Conservation (phyloP, 2,329 filamentous ascomycete genomes). For the Tolypocladium tropicale region DNA sequence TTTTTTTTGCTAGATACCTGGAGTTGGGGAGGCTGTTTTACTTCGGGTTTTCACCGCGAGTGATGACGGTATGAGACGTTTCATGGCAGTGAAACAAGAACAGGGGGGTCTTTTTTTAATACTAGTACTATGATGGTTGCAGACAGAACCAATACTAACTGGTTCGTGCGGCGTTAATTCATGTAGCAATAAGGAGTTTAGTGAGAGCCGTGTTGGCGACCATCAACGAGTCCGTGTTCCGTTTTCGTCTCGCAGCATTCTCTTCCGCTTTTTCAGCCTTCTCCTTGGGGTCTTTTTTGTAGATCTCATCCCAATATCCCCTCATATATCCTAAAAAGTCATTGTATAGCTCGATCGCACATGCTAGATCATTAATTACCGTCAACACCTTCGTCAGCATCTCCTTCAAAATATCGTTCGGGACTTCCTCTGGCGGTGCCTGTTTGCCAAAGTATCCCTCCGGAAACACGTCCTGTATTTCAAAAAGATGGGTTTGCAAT, state of each 20-base stretch:
- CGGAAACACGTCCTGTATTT: background rate
- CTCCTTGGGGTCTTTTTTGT: background rate
- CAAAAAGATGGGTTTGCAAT: background rate
- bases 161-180: background rate
- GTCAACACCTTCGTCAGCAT: background rate
- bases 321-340: background rate
- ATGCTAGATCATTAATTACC: background rate
- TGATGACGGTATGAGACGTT: too few relatives aligned
- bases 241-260: background rate
- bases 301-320: background rate
- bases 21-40: too few relatives aligned
- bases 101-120: too few relatives aligned
- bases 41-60: too few relatives aligned
- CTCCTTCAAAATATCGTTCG: background rate
- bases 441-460: background rate
- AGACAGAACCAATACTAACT: too few relatives aligned
- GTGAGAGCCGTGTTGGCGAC: background rate
- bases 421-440: background rate
- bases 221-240: background rate
- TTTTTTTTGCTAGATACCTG: too few relatives aligned
- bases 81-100: too few relatives aligned
- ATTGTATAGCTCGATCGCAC: background rate
- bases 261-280: background rate
- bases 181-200: background rate
- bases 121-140: too few relatives aligned